Evolutionary conservation across 257 asterid species (phyloP).

Genomic region (Craterostigma plantagineum): DNA sequence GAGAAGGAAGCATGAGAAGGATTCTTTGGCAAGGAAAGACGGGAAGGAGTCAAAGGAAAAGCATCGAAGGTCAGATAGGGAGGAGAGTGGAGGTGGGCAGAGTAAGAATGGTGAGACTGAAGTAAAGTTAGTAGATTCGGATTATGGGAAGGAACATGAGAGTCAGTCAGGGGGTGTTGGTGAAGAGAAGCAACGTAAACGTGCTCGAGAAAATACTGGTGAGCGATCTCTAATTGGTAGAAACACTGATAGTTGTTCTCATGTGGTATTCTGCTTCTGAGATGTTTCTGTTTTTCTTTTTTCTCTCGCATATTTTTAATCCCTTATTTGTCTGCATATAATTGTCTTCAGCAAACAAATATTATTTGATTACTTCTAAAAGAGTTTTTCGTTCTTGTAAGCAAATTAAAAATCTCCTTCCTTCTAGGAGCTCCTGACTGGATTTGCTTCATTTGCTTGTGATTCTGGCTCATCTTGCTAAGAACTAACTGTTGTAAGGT

Average conservation of each 20-base stretch:
- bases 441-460: too few species aligned
- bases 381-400: too few species aligned
- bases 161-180: conserved; percentile 25
- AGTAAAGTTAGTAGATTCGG: conserved; percentile 17
- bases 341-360: background rate
- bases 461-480: too few species aligned
- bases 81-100: conserved; percentile 42
- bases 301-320: background rate
- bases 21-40: conserved; percentile 51
- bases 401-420: too few species aligned
- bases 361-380: too few species aligned
- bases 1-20: conserved; percentile 73
- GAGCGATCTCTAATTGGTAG: conserved; percentile 16
- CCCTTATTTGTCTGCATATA: background rate
- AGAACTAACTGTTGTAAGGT: too few species aligned
- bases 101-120: conserved; percentile 38
- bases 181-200: conserved; percentile 56
- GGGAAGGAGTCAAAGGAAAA: conserved; percentile 33
- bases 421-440: too few species aligned
- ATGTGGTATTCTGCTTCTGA: too few species aligned
- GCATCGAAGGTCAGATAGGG: conserved; percentile 64
- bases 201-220: conserved; percentile 65
- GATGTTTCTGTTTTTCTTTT: too few species aligned
- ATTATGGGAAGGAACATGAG: conserved; percentile 41
- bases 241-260: too few species aligned